Evolutionary conservation across 257 asterid genomes (phyloP), one percentile per base, ranked within the genome.

Genomic region (Euphrasia confusa): DNA sequence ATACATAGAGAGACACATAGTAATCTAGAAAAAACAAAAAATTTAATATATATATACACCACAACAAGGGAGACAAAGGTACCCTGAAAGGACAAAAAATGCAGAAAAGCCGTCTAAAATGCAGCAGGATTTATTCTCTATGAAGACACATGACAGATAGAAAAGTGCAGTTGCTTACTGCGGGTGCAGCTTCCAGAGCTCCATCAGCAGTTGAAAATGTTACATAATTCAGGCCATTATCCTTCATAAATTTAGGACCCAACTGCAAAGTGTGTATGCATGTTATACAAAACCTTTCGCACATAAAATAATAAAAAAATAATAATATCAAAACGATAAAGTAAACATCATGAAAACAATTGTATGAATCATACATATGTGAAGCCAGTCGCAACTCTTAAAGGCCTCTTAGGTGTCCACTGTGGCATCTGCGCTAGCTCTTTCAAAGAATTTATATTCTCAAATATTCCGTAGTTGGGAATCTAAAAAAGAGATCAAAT

Each of bases 141-240:
- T n/a, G 55, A 58, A 71, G 57, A 68, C n/a, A 57, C 24, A 47
- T 37, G 48, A 40, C 1, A 50, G 4, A 50, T 18, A 52, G 12
- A 60, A 30, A 53, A 65, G 45, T 68, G 49, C 21, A 28, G 30
- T 11, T 11, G 58, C 89, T 77, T 70, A 89, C 97, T 18, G 97
- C 95, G 44, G 98, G 97, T 75, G 98, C 98, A 65, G 98, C 97
- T 78, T 92, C 98, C 60, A 88, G 79, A 73, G 98, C 98, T 68
- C 98, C 98, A 72, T 92, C 97, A 64, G 98, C 98, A 68, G 93
- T 83, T 79, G 98, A 92, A 77, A 91, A 92, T 0, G 78, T 71
- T 58, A 84, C 97, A 62, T 88, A 73, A 63, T 73, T 82, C 71
- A 92, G 63, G 57, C 99, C 97, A 64, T 80, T 83, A 13, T 87